A percentile compares a stretch with the other conserved stretches of the same genome.
Conservation (phyloP, 1,284 basidiomycete species). For the Pseudozyma sp. region DNA sequence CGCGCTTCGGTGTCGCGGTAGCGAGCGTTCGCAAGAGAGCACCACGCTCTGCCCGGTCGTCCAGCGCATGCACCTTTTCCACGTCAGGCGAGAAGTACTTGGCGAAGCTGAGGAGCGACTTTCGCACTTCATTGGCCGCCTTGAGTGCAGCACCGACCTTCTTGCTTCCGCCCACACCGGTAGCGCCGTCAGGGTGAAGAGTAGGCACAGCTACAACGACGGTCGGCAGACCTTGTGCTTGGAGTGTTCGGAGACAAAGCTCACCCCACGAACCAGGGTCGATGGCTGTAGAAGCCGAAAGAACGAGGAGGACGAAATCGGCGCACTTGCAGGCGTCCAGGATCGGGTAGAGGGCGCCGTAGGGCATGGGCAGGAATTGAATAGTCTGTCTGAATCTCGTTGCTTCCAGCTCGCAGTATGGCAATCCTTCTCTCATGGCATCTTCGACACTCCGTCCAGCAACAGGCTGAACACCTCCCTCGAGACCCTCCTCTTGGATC, state of each 20-base stretch:
- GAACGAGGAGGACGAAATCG: constrained; percentile 87
- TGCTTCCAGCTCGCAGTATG: constrained; percentile 70
- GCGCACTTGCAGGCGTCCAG: constrained; percentile 89
- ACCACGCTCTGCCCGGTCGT: constrained; percentile 76
- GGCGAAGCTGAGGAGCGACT: constrained; percentile 73
- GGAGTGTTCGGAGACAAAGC: constrained; percentile 84
- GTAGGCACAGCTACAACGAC: constrained; percentile 75
- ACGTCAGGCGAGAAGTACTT: constrained; percentile 94
- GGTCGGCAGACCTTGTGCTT: constrained; percentile 77
- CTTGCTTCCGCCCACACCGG: constrained; percentile 44
- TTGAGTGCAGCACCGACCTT: constrained; percentile 52
- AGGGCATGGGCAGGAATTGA: constrained; percentile 79
- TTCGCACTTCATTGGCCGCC: constrained; percentile 63
- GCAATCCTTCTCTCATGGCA: constrained; percentile 23
- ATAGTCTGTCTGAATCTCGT: constrained; percentile 89
- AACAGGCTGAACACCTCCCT: constrained; percentile 70
- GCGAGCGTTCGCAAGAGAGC: constrained; percentile 73
- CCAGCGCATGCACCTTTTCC: constrained; percentile 73
- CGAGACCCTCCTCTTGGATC: constrained; percentile 78
- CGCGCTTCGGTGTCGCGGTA: constrained; percentile 71
- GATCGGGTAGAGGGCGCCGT: constrained; percentile 76
- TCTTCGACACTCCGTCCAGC: constrained; percentile 56
- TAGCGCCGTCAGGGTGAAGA: constrained; percentile 42
- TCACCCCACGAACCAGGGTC: constrained; percentile 81
- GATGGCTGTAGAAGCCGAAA: constrained; percentile 86